Evolutionary conservation across 2,329 filamentous ascomycete genomes (phyloP), one percentile per base, ranked within the genome.

Genomic region (Periconia sp.): DNA sequence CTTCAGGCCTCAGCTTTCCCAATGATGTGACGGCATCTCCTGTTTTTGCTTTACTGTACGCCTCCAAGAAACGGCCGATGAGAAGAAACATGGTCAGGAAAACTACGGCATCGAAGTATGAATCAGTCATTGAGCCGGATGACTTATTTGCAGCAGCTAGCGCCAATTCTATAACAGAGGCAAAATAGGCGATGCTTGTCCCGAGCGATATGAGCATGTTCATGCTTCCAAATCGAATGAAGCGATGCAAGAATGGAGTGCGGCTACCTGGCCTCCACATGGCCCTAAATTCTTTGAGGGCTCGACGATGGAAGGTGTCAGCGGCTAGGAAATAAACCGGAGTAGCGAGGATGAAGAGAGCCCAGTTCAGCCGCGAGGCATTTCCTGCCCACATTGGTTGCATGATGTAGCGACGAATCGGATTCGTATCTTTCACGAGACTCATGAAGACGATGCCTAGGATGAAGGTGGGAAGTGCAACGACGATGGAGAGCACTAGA

Each of bases 221-320:
- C 92, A 96, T 96, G 73, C 91, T 96, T 7, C 92, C 92, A 61
- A 96, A 96, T n/a, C 88, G 85, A 67, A 91, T 90, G 61, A 96
- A 92, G 11, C 92, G 79, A 55, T 86, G 81, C 12, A 88, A 57
- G 4, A 95, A 66, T 0, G 89, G 88, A 1, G 86, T 86, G 25
- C 80, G 82, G 63, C 89, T 95, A 19, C 84, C 82, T 2, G 75
- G 83, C 16, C 87, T 80, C 92, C 92, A 96, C 50, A 96, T 76
- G 0, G 84, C 79, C 48, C 78, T 78, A 10, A 96, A 73, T 59
- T 96, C 92, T 65, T 91, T 94, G 54, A 91, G 65, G 0, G 89
- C 88, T 28, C 88, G 81, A 10, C 78, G 70, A 63, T 96, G 92
- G 67, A 96, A 96, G 2, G 91, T 78, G 65, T 95, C 89, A 0